Evolutionary conservation across 345 rosid species (phyloP).

Genomic region (Dipteronia sinensis): DNA sequence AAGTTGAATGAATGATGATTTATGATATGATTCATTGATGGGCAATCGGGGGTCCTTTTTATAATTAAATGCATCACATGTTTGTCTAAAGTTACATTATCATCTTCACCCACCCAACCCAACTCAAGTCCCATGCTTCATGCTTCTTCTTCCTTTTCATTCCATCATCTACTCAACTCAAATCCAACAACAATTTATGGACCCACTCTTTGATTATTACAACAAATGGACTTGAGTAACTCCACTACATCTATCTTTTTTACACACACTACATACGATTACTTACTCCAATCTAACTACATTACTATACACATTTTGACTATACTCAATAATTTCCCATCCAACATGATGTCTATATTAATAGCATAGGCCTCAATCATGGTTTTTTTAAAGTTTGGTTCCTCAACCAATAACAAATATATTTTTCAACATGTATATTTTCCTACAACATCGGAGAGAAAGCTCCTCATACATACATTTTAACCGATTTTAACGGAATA

Average conservation of each 20-base stretch:
- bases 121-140: no score
- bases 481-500: no score
- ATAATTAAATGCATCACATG: slow-evolving; percentile 27
- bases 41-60: not conserved
- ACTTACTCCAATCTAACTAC: not conserved
- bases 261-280: not conserved
- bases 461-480: no score
- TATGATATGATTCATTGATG: no score
- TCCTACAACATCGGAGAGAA: no score
- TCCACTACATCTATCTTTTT: not conserved
- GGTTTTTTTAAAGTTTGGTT: not conserved
- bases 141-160: no score
- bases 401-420: no score
- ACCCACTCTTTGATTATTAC: not conserved
- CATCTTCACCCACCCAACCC: slow-evolving; percentile 15
- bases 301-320: no score
- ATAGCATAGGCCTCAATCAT: no score
- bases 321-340: not conserved
- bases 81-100: slow-evolving; percentile 23
- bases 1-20: no score
- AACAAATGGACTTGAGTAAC: not conserved
- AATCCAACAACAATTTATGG: not conserved
- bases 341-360: not conserved
- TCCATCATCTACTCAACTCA: not conserved
- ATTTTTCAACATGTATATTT: not conserved